Evolutionary conservation across 2,329 filamentous ascomycete genomes (phyloP).

Genomic region (Scedosporium apiospermum): DNA sequence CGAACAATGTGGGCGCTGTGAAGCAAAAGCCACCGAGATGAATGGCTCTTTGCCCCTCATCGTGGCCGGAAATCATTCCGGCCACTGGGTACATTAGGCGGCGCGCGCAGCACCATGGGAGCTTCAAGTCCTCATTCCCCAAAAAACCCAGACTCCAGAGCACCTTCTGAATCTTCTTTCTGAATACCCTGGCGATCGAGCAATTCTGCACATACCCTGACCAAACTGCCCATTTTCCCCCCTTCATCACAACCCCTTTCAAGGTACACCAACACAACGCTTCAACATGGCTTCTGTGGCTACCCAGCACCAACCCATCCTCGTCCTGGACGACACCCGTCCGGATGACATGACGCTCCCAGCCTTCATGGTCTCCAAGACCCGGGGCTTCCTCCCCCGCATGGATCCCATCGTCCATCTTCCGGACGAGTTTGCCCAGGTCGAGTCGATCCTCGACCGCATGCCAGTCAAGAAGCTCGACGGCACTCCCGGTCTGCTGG

Average conservation of each 20-base stretch:
- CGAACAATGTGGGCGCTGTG: neutral
- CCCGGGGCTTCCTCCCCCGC: conserved; percentile 65
- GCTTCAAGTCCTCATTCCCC: conserved; percentile 4
- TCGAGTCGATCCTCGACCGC: conserved; percentile 62
- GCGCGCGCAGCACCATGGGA: conserved; percentile 14
- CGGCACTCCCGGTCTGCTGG: conserved; percentile 69
- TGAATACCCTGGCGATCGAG: too few relatives aligned
- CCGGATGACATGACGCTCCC: conserved; percentile 55
- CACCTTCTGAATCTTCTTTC: conserved; percentile 9
- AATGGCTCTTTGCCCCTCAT: neutral
- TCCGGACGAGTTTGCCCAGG: conserved; percentile 61
- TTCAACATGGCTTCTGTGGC: conserved; percentile 7
- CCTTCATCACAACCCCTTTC: neutral
- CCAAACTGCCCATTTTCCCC: neutral
- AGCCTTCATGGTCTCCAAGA: conserved; percentile 71
- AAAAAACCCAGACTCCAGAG: conserved; percentile 5
- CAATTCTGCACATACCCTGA: conserved; percentile 5
- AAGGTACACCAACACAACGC: conserved; percentile 6
- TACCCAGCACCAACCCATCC: conserved; percentile 31
- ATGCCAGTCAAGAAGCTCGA: conserved; percentile 71
- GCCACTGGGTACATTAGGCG: conserved; percentile 38
- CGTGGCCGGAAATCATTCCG: conserved; percentile 38
- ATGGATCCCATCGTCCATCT: conserved; percentile 53
- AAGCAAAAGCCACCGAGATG: neutral
- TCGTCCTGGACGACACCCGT: conserved; percentile 53